Evolutionary conservation across 1,284 basidiomycete genomes (phyloP).

Genomic region (Entoloma clypeatum): DNA sequence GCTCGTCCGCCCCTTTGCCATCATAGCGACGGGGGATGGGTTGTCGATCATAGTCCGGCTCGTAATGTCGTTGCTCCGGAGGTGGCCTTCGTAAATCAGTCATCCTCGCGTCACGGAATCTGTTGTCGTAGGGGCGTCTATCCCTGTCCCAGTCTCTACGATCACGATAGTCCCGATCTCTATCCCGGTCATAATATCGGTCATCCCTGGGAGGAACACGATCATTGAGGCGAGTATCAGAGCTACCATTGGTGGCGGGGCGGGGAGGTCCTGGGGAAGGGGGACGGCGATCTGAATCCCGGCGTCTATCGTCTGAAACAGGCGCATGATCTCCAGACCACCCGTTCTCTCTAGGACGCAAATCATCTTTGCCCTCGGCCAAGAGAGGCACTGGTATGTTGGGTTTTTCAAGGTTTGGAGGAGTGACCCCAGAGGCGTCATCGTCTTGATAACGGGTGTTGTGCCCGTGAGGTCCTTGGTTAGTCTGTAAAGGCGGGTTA

Average conservation of each 20-base stretch:
- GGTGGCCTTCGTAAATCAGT: slow-evolving; percentile 39
- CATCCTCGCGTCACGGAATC: slow-evolving; percentile 31
- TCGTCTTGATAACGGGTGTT: slow-evolving; percentile 15
- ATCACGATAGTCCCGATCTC: slow-evolving; percentile 31
- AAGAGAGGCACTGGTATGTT: slow-evolving; percentile 22
- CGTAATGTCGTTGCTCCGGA: slow-evolving; percentile 41
- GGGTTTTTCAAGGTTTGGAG: slow-evolving; percentile 19
- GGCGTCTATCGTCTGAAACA: slow-evolving; percentile 22
- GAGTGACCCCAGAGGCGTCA: slow-evolving; percentile 18
- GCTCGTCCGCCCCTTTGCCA: slow-evolving; percentile 22
- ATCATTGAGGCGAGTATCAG: slow-evolving; percentile 18
- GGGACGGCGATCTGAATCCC: slow-evolving; percentile 18
- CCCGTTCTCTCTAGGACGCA: slow-evolving; percentile 18
- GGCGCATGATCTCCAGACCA: slow-evolving; percentile 24
- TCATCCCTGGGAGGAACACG: slow-evolving; percentile 22
- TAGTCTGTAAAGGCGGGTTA: slow-evolving; percentile 19
- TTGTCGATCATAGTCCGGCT: slow-evolving; percentile 33
- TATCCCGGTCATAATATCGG: slow-evolving; percentile 26
- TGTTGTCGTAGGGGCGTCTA: slow-evolving; percentile 32
- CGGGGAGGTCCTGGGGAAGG: slow-evolving; percentile 14
- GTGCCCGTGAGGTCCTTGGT: slow-evolving; percentile 17
- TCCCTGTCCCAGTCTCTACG: slow-evolving; percentile 35
- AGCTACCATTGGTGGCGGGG: slow-evolving; percentile 14
- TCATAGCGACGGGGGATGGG: slow-evolving; percentile 33
- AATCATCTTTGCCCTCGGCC: slow-evolving; percentile 24